Percentiles rank a stretch among this genome's conserved stretches.
Evolutionary conservation across 148 eudicot genomes (phyloP).

Genomic region (Rhododendron kiyosumense): DNA sequence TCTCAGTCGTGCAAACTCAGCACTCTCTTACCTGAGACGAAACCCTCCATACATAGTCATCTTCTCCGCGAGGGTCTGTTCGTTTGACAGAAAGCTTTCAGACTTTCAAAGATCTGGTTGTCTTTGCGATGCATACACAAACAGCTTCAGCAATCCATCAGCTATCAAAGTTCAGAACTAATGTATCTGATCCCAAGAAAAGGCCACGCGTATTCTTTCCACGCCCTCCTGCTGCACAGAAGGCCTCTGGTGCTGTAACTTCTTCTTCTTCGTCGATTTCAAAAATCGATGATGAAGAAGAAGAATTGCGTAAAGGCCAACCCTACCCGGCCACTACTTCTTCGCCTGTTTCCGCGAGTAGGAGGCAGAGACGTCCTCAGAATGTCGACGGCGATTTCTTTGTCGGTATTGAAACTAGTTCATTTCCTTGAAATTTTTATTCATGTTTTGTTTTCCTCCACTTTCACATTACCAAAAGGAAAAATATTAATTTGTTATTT

Average conservation of each 20-base stretch:
- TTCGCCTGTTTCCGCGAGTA: not conserved
- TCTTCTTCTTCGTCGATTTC: not conserved
- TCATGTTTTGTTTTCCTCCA: not conserved
- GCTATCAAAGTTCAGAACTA: not conserved
- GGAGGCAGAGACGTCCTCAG: constrained; percentile 26
- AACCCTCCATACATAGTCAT: too few species aligned
- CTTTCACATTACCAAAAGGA: not conserved
- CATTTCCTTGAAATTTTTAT: not conserved
- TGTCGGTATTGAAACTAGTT: constrained; percentile 22
- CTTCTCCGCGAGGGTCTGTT: too few species aligned
- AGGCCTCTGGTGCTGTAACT: not conserved
- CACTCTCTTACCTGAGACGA: too few species aligned
- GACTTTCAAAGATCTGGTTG: not conserved
- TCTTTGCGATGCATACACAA: not conserved
- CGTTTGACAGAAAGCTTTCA: too few species aligned
- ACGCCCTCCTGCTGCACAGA: not conserved
- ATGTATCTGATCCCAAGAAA: not conserved
- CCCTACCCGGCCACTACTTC: not conserved
- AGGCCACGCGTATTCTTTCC: not conserved
- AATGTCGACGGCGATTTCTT: constrained; percentile 38
- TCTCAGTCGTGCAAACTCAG: too few species aligned
- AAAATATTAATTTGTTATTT: not conserved
- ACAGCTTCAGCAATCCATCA: not conserved
- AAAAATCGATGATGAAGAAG: not conserved
- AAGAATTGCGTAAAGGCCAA: not conserved